Conservation (phyloP, 805 yeast genomes). For the Myxozyma mucilagina region DNA sequence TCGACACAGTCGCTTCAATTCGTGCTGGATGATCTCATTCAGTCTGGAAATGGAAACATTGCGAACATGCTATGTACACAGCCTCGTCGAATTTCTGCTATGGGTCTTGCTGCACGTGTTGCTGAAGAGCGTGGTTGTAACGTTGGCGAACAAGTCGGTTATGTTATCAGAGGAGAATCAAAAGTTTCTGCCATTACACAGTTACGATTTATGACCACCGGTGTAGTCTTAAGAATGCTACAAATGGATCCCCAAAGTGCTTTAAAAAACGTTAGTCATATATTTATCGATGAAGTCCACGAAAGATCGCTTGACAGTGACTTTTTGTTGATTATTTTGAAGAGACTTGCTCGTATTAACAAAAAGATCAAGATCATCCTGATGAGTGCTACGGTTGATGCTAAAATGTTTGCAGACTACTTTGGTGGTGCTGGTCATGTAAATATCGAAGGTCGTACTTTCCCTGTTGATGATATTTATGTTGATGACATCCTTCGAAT, state of each 20-base stretch:
- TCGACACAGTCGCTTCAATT: slow-evolving; percentile 94
- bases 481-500: slow-evolving; percentile 64
- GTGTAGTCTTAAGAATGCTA: slow-evolving; percentile 82
- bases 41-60: slow-evolving; percentile 46
- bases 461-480: slow-evolving; percentile 78
- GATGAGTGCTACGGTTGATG: slow-evolving; percentile 79
- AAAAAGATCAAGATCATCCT: slow-evolving; percentile 53
- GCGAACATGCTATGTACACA: slow-evolving; percentile 81
- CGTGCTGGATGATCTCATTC: slow-evolving; percentile 62
- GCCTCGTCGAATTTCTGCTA: slow-evolving; percentile 93
- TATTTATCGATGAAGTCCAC: slow-evolving; percentile 94
- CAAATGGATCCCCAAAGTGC: slow-evolving; percentile 51
- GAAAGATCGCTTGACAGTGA: slow-evolving; percentile 92
- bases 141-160: slow-evolving; percentile 81
- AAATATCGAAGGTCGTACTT: slow-evolving; percentile 91
- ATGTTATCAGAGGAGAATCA: slow-evolving; percentile 86
- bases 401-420: slow-evolving; percentile 63
- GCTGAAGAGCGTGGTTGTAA: slow-evolving; percentile 71
- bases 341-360: slow-evolving; percentile 51
- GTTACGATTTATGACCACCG: slow-evolving; percentile 87
- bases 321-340: slow-evolving; percentile 73
- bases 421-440: slow-evolving; percentile 64
- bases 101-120: slow-evolving; percentile 90
- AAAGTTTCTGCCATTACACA: slow-evolving; percentile 62
- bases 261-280: slow-evolving; percentile 54